Base-by-base conservation (phyloP, 441 rosid genomes). In the Hura crepitans region DNA sequence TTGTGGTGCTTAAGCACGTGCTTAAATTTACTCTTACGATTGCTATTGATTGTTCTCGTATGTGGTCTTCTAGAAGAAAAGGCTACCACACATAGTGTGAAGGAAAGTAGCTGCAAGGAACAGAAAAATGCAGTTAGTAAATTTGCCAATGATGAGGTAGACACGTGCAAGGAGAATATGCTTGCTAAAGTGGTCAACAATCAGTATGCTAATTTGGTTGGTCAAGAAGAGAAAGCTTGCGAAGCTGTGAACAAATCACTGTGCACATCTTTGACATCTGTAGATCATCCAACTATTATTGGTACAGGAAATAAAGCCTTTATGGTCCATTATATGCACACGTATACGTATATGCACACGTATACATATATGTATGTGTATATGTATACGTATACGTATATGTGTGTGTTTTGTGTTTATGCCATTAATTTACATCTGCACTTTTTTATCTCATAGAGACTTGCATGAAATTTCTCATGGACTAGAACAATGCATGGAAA, bases 121-220 rank as follows among this genome's bases (percentile, higher is more conserved):
- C 37, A 30, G 61, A 31, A 53, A 17, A 42, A 3, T 18, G 13
- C 68, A 64, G 43, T 58, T 27, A 20, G 17, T 23, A 33, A 25
- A 55, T 55, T 70, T 75, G 69, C 39, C 43, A 72, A n/a, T n/a
- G n/a, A 69, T 54, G 62, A 65, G 51, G 68, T 31, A 7, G 27
- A 60, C 47, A 53, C 15, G 33, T 65, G 46, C 53, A 66, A 58
- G 4, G 3, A 57, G n/a, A 35, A 61, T 31, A 6, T 31, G 39
- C 50, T 23, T 53, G 56, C 42, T 0, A 22, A 58, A 45, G 35
- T n/a, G n/a, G 53, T 11, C 8, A 59, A 57, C 13, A 20, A 28
- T 11, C 20, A 15, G n/a, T 2, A 23, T 12, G 30, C 9, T 31
- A n/a, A 22, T 28, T 17, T 42, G 54, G 10, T 43, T 49, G 46